Percentiles rank a stretch among this genome's conserved stretches.
phyloP scores from a whole-genome alignment of 768 basidiomycete species.

The Rhodotorula sphaerocarpa region DNA sequence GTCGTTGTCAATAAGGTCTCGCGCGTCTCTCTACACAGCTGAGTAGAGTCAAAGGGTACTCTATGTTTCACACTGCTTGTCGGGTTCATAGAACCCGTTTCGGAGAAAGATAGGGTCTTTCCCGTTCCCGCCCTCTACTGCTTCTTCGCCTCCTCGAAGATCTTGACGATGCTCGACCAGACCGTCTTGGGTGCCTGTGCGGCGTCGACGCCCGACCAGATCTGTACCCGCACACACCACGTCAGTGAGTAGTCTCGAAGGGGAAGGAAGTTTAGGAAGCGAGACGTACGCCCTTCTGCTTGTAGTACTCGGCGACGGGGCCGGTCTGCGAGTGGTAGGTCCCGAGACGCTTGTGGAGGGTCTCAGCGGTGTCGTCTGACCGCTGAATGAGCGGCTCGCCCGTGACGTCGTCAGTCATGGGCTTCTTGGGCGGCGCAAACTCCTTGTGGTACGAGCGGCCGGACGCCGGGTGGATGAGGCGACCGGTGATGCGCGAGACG shows the following conservation, averaged over 20 bases:
- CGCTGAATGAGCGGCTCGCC: constrained; percentile 95
- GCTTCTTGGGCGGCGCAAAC: constrained; percentile 95
- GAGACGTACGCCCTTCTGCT: constrained; percentile 55
- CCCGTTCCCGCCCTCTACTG: constrained; percentile 6
- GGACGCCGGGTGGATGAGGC: constrained; percentile 78
- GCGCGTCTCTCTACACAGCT: no score
- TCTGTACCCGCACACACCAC: neutral
- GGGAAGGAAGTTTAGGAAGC: neutral
- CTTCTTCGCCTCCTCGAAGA: constrained; percentile 33
- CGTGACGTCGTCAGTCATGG: constrained; percentile 84
- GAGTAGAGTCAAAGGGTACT: no score
- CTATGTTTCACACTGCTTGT: no score
- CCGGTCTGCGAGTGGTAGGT: constrained; percentile 92
- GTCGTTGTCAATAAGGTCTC: no score
- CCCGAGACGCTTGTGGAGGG: constrained; percentile 73
- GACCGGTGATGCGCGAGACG: constrained; percentile 94
- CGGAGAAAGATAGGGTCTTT: no score
- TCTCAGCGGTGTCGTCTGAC: constrained; percentile 95
- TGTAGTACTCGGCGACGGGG: constrained; percentile 95
- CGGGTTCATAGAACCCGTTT: neutral
- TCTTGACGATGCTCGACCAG: constrained; percentile 50
- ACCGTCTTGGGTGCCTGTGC: constrained; percentile 86
- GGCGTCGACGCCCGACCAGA: constrained; percentile 82
- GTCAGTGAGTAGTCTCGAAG: neutral
- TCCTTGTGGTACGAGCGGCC: constrained; percentile 91